Evolutionary conservation across 495 filamentous ascomycete genomes (phyloP).

Genomic region (Neurospora sp.): DNA sequence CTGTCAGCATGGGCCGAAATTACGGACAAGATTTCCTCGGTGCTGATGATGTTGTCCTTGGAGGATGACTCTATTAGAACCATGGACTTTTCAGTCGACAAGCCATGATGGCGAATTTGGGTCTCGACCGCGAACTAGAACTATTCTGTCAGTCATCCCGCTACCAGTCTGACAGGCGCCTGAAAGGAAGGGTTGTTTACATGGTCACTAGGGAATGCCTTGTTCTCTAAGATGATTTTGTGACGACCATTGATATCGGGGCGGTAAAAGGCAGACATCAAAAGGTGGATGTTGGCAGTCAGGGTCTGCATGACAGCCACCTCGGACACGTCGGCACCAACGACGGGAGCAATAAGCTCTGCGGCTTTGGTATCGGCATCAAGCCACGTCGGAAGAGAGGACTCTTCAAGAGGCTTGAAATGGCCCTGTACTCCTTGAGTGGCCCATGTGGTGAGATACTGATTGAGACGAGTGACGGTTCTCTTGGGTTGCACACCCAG

Average conservation of each 20-base stretch:
- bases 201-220: slow-evolving; percentile 93
- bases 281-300: slow-evolving; percentile 81
- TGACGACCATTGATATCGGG: slow-evolving; percentile 61
- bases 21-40: slow-evolving; percentile 59
- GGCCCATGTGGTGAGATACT: slow-evolving; percentile 80
- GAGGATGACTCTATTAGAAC: slow-evolving; percentile 59
- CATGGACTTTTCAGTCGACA: slow-evolving; percentile 60
- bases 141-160: not conserved
- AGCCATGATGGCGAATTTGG: slow-evolving; percentile 70
- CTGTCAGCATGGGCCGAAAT: slow-evolving; percentile 67
- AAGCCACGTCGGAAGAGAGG: slow-evolving; percentile 68
- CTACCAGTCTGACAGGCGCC: not conserved
- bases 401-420: slow-evolving; percentile 71
- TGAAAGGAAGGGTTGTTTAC: slow-evolving; percentile 20
- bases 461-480: slow-evolving; percentile 57
- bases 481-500: slow-evolving; percentile 78
- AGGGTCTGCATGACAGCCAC: slow-evolving; percentile 91
- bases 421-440: slow-evolving; percentile 90
- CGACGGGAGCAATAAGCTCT: slow-evolving; percentile 67
- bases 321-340: slow-evolving; percentile 70
- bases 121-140: slow-evolving; percentile 76
- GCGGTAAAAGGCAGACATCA: slow-evolving; percentile 87
- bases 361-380: slow-evolving; percentile 65
- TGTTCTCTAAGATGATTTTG: slow-evolving; percentile 88
- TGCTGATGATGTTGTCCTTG: slow-evolving; percentile 47